These are phyloP conservation scores for Amanita phalloides DNA, from an alignment of 768 basidiomycete genomes.

Conservation along the genomic window DNA sequence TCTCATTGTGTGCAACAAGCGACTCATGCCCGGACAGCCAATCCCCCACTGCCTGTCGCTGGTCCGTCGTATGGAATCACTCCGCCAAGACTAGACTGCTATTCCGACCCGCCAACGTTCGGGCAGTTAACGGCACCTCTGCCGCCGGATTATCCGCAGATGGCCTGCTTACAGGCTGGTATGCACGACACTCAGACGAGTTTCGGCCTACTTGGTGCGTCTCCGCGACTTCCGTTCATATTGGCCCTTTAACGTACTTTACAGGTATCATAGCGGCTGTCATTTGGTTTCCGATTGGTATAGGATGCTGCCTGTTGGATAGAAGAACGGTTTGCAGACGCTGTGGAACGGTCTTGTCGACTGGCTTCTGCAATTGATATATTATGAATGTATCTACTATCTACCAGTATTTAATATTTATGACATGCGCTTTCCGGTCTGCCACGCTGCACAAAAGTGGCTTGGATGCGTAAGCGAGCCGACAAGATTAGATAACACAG, in stretches of 20 bases:
- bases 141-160: constrained; percentile 73
- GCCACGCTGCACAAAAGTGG: too few relatives aligned
- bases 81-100: constrained; percentile 53
- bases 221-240: background rate
- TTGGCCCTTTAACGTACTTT: background rate
- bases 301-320: constrained; percentile 71
- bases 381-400: background rate
- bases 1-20: background rate
- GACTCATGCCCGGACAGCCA: background rate
- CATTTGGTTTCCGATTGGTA: constrained; percentile 79
- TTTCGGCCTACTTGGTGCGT: constrained; percentile 63
- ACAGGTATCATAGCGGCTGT: constrained; percentile 69
- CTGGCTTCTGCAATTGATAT: constrained; percentile 28
- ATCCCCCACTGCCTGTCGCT: background rate
- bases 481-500: too few relatives aligned
- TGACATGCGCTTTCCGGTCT: too few relatives aligned
- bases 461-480: too few relatives aligned
- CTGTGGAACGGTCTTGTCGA: constrained; percentile 32
- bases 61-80: constrained; percentile 18
- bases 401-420: too few relatives aligned
- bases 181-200: constrained; percentile 51
- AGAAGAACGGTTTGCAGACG: constrained; percentile 52
- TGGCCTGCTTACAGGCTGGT: constrained; percentile 76
- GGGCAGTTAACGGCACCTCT: constrained; percentile 50
- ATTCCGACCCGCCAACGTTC: constrained; percentile 50